Evolutionary conservation across 176 grass and related monocot species (phyloP).

Genomic region (Tillandsia leiboldiana): DNA sequence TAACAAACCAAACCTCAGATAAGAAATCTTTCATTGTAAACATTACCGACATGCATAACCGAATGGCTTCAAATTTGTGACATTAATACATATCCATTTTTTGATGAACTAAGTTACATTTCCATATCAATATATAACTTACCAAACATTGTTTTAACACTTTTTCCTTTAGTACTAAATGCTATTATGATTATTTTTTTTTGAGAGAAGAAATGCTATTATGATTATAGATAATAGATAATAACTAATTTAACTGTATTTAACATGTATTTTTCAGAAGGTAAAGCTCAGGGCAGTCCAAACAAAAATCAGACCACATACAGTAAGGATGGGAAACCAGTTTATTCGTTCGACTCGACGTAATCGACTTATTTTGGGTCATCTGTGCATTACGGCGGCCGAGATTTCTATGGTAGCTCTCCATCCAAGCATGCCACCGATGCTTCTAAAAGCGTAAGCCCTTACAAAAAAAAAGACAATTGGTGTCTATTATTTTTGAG

Average conservation of each 20-base stretch:
- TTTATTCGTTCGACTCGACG: constrained; percentile 16
- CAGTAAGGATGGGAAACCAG: constrained; percentile 42
- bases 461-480: neutral
- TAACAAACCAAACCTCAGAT: too few relatives aligned
- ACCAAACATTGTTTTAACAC: too few relatives aligned
- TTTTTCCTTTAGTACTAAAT: neutral
- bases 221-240: neutral
- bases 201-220: neutral
- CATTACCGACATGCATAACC: too few relatives aligned
- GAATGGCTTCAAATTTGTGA: too few relatives aligned
- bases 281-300: constrained; percentile 43
- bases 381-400: constrained; percentile 72
- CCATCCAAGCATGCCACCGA: constrained; percentile 29
- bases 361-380: constrained; percentile 74
- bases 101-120: too few relatives aligned
- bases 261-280: constrained; percentile 30
- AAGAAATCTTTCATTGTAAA: too few relatives aligned
- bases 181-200: too few relatives aligned
- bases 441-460: constrained; percentile 25
- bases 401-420: constrained; percentile 69
- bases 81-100: too few relatives aligned
- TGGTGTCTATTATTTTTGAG: neutral
- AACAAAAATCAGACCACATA: constrained; percentile 24
- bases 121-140: too few relatives aligned
- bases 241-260: neutral